Percentiles rank a stretch among this genome's conserved stretches.
Evolutionary conservation across 2,329 filamentous ascomycete genomes (phyloP).

Genomic region (Penicillium sp.): DNA sequence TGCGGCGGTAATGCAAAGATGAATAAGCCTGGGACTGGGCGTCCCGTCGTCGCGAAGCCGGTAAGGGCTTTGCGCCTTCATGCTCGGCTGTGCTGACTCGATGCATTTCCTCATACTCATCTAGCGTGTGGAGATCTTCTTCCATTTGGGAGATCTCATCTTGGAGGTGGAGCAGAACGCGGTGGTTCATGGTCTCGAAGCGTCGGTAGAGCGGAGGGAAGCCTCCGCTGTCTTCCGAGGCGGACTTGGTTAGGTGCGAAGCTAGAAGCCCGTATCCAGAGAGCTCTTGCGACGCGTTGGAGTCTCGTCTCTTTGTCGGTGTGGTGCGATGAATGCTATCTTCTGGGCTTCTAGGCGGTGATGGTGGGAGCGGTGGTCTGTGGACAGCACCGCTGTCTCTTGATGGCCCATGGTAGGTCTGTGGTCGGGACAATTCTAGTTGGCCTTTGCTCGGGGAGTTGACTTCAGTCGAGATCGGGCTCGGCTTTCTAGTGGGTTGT

Average conservation of each 20-base stretch:
- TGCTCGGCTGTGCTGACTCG: conserved; percentile 32
- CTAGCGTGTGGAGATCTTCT: conserved; percentile 68
- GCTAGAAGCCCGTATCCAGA: conserved; percentile 39
- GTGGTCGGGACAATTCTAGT: conserved; percentile 33
- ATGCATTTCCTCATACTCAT: conserved; percentile 53
- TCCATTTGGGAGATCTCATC: conserved; percentile 81
- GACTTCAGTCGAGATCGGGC: conserved; percentile 17
- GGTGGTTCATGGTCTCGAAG: conserved; percentile 78
- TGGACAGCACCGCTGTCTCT: conserved; percentile 19
- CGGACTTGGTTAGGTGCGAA: conserved; percentile 31
- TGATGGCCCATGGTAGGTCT: conserved; percentile 30
- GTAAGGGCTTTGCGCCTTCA: conserved; percentile 31
- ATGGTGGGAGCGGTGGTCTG: conserved; percentile 29
- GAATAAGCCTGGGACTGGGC: conserved; percentile 50
- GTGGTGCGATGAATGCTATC: conserved; percentile 24
- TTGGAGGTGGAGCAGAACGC: conserved; percentile 76
- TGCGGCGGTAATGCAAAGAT: conserved; percentile 54
- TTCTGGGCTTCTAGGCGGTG: conserved; percentile 34
- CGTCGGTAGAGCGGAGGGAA: conserved; percentile 70
- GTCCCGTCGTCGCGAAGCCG: conserved; percentile 43
- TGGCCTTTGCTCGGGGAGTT: conserved; percentile 24
- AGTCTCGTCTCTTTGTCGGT: conserved; percentile 22
- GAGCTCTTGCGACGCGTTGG: conserved; percentile 21
- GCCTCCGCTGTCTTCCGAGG: conserved; percentile 25
- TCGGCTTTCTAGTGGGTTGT: conserved; percentile 17